Conservation (phyloP, 352 stramenopile genomes). For the Phytophthora syringae region DNA sequence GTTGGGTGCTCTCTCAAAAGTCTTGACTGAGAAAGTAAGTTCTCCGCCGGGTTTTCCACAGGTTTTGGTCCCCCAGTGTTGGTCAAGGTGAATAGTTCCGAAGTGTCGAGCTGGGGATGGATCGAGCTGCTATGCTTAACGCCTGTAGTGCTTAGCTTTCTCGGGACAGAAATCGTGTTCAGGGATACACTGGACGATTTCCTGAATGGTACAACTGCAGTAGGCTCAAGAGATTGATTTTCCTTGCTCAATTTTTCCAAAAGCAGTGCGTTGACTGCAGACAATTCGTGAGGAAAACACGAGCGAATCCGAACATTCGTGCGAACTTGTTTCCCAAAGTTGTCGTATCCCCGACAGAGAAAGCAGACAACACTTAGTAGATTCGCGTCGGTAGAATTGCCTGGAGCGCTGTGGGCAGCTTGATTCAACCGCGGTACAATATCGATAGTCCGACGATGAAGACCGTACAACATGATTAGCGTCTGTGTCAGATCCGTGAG, state of each 20-base stretch:
- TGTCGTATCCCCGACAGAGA: conserved; percentile 12
- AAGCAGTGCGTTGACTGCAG: neutral
- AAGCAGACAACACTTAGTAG: conserved; percentile 1
- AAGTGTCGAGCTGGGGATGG: neutral
- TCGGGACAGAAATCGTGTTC: neutral
- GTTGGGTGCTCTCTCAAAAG: neutral
- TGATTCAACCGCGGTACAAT: neutral
- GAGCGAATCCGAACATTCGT: conserved; percentile 8
- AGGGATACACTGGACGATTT: conserved; percentile 13
- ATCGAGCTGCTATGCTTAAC: conserved; percentile 2
- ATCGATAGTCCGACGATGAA: neutral
- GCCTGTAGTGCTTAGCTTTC: neutral
- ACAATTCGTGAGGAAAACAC: conserved; percentile 16
- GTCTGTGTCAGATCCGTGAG: conserved; percentile 21
- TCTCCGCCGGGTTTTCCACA: neutral
- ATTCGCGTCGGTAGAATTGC: neutral
- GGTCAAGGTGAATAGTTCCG: conserved; percentile 8
- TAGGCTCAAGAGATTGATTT: neutral
- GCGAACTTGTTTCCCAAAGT: conserved; percentile 6
- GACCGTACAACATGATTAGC: conserved; percentile 16
- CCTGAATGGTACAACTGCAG: conserved; percentile 14
- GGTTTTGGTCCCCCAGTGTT: neutral
- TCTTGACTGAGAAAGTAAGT: neutral
- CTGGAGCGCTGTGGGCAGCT: neutral
- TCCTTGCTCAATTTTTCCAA: conserved; percentile 7